Percentiles rank a stretch among this genome's conserved stretches.
phyloP scores from a whole-genome alignment of 768 basidiomycete species.

The Suillus placidus region DNA sequence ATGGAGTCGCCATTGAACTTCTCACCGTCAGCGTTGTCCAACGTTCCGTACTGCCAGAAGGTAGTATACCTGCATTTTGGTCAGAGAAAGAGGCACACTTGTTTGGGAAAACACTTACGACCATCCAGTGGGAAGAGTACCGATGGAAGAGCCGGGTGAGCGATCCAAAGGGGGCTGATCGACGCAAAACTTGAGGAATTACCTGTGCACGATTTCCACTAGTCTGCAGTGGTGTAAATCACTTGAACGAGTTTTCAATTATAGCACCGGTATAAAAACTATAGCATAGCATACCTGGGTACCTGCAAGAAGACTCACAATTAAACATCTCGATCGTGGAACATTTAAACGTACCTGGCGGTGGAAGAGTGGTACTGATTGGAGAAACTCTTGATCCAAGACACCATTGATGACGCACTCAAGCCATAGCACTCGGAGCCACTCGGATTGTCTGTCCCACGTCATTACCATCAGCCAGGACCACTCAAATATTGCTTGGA shows the following conservation, averaged over 20 bases:
- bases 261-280: background rate
- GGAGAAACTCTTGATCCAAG: constrained; percentile 60
- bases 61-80: background rate
- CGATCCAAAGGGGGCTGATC: constrained; percentile 41
- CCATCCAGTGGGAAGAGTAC: constrained; percentile 41
- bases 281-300: constrained; percentile 10
- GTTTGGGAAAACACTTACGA: constrained; percentile 17
- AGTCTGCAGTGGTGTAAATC: constrained; percentile 41
- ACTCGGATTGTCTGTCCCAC: constrained; percentile 46
- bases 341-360: constrained; percentile 37
- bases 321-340: background rate
- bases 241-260: constrained; percentile 17
- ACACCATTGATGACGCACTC: constrained; percentile 52
- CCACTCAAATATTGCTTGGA: background rate
- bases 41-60: constrained; percentile 1
- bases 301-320: background rate
- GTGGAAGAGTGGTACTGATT: constrained; percentile 51
- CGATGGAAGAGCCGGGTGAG: constrained; percentile 36
- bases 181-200: constrained; percentile 37
- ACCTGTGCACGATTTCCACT: constrained; percentile 43
- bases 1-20: background rate
- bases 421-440: constrained; percentile 55
- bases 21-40: background rate
- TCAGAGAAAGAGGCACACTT: background rate
- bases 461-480: background rate